Percentiles rank a stretch among this genome's conserved stretches.
These are phyloP conservation scores for Bocquillonia castaneifolia DNA, from an alignment of 441 rosid species.

Conservation along the genomic window DNA sequence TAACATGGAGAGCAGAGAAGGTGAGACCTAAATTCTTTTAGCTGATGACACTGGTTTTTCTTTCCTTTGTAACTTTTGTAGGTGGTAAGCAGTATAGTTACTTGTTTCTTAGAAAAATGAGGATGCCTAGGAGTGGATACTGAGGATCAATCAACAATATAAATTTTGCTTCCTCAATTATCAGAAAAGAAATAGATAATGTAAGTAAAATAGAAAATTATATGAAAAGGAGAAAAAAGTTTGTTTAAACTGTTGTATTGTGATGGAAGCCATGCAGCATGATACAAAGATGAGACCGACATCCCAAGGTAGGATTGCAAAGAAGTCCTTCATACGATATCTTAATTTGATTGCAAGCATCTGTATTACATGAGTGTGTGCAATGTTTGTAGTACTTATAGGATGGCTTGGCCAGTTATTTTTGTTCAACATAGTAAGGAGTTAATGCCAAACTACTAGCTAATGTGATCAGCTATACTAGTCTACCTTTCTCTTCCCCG, in stretches of 20 bases:
- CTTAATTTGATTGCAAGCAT: neutral
- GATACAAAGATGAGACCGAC: neutral
- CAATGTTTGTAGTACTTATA: neutral
- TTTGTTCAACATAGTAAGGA: neutral
- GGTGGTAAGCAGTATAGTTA: too few relatives aligned
- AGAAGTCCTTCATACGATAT: neutral
- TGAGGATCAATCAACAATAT: neutral
- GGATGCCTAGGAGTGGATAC: too few relatives aligned
- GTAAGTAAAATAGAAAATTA: neutral
- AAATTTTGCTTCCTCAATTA: neutral
- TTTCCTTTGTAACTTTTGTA: neutral
- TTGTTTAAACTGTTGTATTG: neutral
- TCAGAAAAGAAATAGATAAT: neutral
- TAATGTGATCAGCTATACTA: neutral
- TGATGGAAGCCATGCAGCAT: neutral
- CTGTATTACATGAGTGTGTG: too few relatives aligned
- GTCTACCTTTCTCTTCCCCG: neutral
- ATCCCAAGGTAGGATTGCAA: neutral
- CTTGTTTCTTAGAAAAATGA: neutral
- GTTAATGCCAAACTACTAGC: neutral
- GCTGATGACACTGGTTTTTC: neutral
- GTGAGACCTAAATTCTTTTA: conserved; percentile 28
- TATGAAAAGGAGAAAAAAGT: neutral
- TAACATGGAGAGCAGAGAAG: conserved; percentile 90
- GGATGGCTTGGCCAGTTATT: neutral